phyloP scores from a whole-genome alignment of 148 eudicot species.

The Chenopodium suecicum region DNA sequence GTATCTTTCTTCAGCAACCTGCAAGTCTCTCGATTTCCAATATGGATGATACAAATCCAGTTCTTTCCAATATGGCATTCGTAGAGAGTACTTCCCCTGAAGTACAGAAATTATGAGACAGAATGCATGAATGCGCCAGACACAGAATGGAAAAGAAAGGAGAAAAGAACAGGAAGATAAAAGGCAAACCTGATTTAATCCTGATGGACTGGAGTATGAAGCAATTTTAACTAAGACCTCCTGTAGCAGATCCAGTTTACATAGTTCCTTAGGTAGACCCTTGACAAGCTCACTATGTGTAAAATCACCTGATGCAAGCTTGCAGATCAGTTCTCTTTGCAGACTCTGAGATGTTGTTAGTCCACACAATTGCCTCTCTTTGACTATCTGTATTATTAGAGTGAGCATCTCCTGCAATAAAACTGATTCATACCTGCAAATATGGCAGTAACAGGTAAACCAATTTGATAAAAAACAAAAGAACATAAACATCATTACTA shows the following conservation, averaged over 20 bases:
- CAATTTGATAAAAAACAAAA: not conserved
- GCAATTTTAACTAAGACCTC: constrained; percentile 72
- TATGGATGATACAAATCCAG: constrained; percentile 95
- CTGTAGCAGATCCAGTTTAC: constrained; percentile 62
- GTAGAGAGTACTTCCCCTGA: constrained; percentile 91
- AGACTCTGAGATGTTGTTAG: constrained; percentile 62
- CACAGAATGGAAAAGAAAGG: not conserved
- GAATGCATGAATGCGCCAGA: constrained; percentile 5
- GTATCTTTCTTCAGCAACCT: constrained; percentile 91
- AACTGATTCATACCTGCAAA: constrained; percentile 79
- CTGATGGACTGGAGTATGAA: constrained; percentile 82
- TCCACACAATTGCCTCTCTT: constrained; percentile 93
- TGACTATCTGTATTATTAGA: constrained; percentile 81
- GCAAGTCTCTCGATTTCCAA: constrained; percentile 85
- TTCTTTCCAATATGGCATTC: constrained; percentile 72
- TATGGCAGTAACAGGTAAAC: constrained; percentile 9
- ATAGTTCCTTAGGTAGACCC: constrained; percentile 77
- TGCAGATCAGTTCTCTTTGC: constrained; percentile 81
- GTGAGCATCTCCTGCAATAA: constrained; percentile 85
- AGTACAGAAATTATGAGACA: constrained; percentile 3
- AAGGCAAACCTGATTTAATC: constrained; percentile 80
- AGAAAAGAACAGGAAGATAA: not conserved
- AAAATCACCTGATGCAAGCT: constrained; percentile 83
- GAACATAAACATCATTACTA: not conserved
- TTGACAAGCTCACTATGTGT: constrained; percentile 92